Base-by-base conservation (phyloP, 1,284 basidiomycete genomes). In the Trichosporon ovoides region DNA sequence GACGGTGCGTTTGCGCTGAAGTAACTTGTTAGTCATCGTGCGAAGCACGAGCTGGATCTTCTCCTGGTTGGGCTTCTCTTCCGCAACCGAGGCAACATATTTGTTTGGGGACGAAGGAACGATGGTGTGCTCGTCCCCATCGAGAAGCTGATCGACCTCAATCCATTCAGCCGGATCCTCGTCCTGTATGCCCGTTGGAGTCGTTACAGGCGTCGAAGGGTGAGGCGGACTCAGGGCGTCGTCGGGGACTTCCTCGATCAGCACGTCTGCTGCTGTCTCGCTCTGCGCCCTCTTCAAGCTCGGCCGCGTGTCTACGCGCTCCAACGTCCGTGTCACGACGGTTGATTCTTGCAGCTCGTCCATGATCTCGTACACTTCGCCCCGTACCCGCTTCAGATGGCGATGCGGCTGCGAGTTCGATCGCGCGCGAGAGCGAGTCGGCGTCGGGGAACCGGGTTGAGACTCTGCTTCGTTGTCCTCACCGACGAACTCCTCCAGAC, bases 21-120 rank as follows among this genome's bases (percentile, higher is more conserved):
- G 68, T 2, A 81, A 67, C 67, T 76, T 77, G 58, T 75, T 73
- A 7, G 78, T 81, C 69, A 80, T 79, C 2, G 77, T 80, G 38
- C 72, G 71, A 10, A 81, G 66, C 1, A 80, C 77, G 16, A 79
- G 67, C 57, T 80, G 77, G 28, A 80, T 67, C 9, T 70, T 62
- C n/a, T 73, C 69, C 11, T 65, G 56, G 58, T 65, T 74, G 24
- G 69, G 67, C 3, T 66, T n/a, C 37, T 53, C 52, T 11, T 37
- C 24, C 19, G 38, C 53, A 6, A 46, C 38, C 18, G 38, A 28
- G 4, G 51, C 50, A n/a, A 52, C 49, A 12, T 38, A 19, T 19
- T 28, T 37, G 37, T 53, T 53, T 16, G 52, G 22, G 12, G 19
- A 24, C 31, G 56, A 50, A 3, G 55, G 36, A 14, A 53, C 35